These are phyloP conservation scores for Boletus subcaerulescens DNA, from an alignment of 768 basidiomycete species.

Conservation along the genomic window DNA sequence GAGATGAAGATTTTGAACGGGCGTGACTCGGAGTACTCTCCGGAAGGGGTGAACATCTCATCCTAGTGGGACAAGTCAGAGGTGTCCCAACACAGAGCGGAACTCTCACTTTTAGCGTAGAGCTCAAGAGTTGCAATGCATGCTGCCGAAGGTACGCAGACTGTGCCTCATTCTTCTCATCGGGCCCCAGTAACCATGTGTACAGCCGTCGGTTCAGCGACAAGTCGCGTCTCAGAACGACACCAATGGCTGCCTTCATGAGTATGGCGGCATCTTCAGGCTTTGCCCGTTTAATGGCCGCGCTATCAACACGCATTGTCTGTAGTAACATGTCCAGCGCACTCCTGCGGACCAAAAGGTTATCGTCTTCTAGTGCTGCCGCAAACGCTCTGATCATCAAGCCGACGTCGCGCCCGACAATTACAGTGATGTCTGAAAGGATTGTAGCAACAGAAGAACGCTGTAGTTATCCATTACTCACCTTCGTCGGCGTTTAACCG, in stretches of 20 bases:
- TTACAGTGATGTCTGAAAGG: conserved; percentile 54
- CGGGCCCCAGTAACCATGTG: conserved; percentile 86
- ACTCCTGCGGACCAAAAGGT: conserved; percentile 83
- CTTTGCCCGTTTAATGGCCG: conserved; percentile 65
- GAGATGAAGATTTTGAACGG: conserved; percentile 97
- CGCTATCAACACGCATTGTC: conserved; percentile 70
- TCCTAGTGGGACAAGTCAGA: conserved; percentile 40
- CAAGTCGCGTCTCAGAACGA: conserved; percentile 89
- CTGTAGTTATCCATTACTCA: conserved; percentile 25
- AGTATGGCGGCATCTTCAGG: conserved; percentile 75
- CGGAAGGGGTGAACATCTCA: conserved; percentile 73
- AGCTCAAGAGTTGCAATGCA: conserved; percentile 66
- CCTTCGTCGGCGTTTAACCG: conserved; percentile 69
- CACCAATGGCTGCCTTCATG: conserved; percentile 81
- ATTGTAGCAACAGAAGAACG: conserved; percentile 4
- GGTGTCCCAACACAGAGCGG: neutral
- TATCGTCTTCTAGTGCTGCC: conserved; percentile 89
- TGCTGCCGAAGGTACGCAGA: conserved; percentile 65
- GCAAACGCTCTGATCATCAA: conserved; percentile 93
- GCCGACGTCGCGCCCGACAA: conserved; percentile 85
- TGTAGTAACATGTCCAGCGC: conserved; percentile 83
- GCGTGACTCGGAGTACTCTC: conserved; percentile 72
- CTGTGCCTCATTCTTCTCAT: conserved; percentile 75
- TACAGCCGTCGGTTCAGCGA: conserved; percentile 91
- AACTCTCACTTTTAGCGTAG: conserved; percentile 61